Base-by-base conservation (phyloP, 768 basidiomycete species). In the Lactarius sanguifluus region DNA sequence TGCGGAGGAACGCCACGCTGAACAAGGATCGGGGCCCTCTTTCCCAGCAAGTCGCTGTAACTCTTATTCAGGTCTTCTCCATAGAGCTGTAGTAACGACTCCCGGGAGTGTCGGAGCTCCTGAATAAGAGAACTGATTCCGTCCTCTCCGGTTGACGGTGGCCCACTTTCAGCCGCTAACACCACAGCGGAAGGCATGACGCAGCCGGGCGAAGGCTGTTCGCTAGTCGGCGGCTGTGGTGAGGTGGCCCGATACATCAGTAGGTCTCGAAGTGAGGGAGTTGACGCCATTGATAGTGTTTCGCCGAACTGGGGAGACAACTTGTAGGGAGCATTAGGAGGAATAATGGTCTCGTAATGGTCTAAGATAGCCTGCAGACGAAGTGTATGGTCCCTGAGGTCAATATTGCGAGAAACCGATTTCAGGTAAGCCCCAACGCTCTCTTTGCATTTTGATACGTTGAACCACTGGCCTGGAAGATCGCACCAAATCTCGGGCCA, bases 51-150 rank as follows among this genome's bases (percentile, higher is more conserved):
- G 30, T 50, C 47, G 1, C 8, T 4, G 32, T 36, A 34, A 36
- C 60, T 61, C n/a, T 50, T 50, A 2, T 61, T 16, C 6, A 61
- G 15, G 9, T 61, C 59, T 25, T 61, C 23, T 47, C 60, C 60
- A 12, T 61, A 61, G 47, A 61, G n/a, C 60, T 23, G 60, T 10
- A 52, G 23, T 47, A 61, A 61, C 10, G 60, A 41, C 18, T 52
- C 7, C 25, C 30, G 60, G 2, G 60, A 36, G 12, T 50, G 32
- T 25, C 9, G 60, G 34, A 61, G 30, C 23, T 61, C 60, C 20
- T 36, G 28, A 18, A 61, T 61, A 36, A 61, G 60, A 28, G 12
- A 23, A 25, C 50, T 18, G 60, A 50, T 34, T 2, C 23, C 13
- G 6, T 52, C 47, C 2, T 20, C 15, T 3, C 32, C 15, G 36